phyloP scores from a whole-genome alignment of 306 rosid genomes.

The Abrus pulchellus region DNA sequence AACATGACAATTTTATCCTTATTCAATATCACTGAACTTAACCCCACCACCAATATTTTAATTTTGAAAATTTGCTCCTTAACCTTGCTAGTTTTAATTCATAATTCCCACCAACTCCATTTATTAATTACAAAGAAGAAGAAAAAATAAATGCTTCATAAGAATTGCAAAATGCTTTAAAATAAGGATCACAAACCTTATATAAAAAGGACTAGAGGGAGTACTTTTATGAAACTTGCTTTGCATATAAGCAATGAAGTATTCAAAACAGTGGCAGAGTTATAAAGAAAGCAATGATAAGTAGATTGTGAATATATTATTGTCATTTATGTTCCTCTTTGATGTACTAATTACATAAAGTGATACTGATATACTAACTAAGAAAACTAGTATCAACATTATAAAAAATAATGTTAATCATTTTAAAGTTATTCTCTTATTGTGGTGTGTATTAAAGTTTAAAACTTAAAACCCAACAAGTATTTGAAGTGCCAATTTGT shows the following conservation, averaged over 20 bases:
- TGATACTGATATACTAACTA: constrained; percentile 30
- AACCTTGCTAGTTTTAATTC: no score
- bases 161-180: no score
- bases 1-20: no score
- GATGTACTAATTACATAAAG: not conserved
- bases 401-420: constrained; percentile 31
- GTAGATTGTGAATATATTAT: constrained; percentile 3
- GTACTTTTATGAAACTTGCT: constrained; percentile 7
- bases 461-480: constrained; percentile 26
- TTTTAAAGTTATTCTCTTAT: constrained; percentile 13
- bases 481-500: constrained; percentile 19
- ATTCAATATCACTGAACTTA: no score
- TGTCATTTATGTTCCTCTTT: not conserved
- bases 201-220: no score
- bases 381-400: constrained; percentile 11
- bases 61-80: no score
- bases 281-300: constrained; percentile 15
- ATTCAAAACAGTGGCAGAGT: not conserved
- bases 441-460: constrained; percentile 2
- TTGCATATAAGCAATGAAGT: not conserved
- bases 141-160: no score
- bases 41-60: no score
- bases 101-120: no score
- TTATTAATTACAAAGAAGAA: no score
- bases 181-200: no score